These are phyloP conservation scores for Hibiscus syriacus DNA, from an alignment of 345 rosid species.

Conservation along the genomic window DNA sequence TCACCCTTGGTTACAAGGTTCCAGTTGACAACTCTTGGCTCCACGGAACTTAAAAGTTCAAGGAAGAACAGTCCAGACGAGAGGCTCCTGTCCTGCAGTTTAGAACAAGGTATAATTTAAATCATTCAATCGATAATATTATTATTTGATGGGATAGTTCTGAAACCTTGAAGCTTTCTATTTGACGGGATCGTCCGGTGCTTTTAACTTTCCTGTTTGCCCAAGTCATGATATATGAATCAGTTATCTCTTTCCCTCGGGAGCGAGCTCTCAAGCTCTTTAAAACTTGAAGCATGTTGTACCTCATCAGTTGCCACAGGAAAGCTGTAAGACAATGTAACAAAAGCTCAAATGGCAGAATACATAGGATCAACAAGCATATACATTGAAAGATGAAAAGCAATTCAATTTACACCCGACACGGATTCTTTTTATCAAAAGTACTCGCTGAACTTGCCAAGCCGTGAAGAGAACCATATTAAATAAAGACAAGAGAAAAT, in stretches of 20 bases:
- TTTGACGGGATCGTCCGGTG: constrained; percentile 49
- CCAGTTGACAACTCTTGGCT: constrained; percentile 95
- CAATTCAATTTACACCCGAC: background rate
- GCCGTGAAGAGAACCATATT: background rate
- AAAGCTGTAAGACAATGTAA: constrained; percentile 51
- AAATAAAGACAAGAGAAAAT: background rate
- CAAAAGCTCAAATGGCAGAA: too few relatives aligned
- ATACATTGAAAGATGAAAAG: too few relatives aligned
- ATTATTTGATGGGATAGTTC: background rate
- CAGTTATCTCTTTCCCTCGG: constrained; percentile 74
- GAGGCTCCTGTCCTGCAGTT: constrained; percentile 68
- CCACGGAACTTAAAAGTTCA: constrained; percentile 79
- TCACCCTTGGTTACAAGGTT: constrained; percentile 95
- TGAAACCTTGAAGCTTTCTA: constrained; percentile 75
- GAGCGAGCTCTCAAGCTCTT: constrained; percentile 71
- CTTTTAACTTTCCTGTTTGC: constrained; percentile 59
- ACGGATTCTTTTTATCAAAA: background rate
- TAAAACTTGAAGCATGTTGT: constrained; percentile 83
- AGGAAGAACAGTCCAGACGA: constrained; percentile 80
- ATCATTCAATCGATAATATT: background rate
- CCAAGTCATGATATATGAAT: constrained; percentile 74
- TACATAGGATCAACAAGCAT: background rate
- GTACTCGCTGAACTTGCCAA: background rate
- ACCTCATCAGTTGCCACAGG: constrained; percentile 92
- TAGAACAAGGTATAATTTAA: background rate